Percentiles rank a stretch among this genome's conserved stretches.
phyloP scores from a whole-genome alignment of 441 rosid species.

The Monsonia emarginata region DNA sequence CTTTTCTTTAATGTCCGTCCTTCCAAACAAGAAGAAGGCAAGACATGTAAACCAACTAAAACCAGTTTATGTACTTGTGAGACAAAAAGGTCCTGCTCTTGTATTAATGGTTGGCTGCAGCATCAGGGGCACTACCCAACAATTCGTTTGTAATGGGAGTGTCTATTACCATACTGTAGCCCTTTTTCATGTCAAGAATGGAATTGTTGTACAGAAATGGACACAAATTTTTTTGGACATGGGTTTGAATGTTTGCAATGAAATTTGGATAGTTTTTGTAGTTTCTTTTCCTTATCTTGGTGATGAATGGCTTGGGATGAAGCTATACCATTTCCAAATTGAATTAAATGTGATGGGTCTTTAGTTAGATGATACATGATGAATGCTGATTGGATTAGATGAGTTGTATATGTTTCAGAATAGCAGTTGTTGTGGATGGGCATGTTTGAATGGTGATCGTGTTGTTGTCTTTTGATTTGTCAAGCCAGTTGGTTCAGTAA shows the following conservation, averaged over 20 bases:
- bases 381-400: constrained; percentile 21
- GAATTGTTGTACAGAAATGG: constrained; percentile 43
- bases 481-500: constrained; percentile 19
- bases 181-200: constrained; percentile 28
- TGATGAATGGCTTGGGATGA: constrained; percentile 29
- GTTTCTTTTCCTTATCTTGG: constrained; percentile 21
- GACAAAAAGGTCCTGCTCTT: constrained; percentile 39
- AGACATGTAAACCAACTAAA: constrained; percentile 44
- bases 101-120: constrained; percentile 48
- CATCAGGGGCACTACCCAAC: constrained; percentile 38
- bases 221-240: constrained; percentile 23
- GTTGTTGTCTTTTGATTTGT: constrained; percentile 11
- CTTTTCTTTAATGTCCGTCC: constrained; percentile 35
- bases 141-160: constrained; percentile 35
- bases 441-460: constrained; percentile 11
- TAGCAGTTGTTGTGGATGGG: constrained; percentile 13
- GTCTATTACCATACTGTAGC: constrained; percentile 41
- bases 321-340: constrained; percentile 11
- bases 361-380: constrained; percentile 27
- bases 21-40: constrained; percentile 52
- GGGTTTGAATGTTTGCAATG: constrained; percentile 30
- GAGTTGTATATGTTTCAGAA: constrained; percentile 11
- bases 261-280: constrained; percentile 27
- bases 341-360: constrained; percentile 25
- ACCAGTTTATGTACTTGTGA: constrained; percentile 38